Evolutionary conservation across 148 eudicot genomes (phyloP), one percentile per base, ranked within the genome.

Genomic region (Beta vulgaris): DNA sequence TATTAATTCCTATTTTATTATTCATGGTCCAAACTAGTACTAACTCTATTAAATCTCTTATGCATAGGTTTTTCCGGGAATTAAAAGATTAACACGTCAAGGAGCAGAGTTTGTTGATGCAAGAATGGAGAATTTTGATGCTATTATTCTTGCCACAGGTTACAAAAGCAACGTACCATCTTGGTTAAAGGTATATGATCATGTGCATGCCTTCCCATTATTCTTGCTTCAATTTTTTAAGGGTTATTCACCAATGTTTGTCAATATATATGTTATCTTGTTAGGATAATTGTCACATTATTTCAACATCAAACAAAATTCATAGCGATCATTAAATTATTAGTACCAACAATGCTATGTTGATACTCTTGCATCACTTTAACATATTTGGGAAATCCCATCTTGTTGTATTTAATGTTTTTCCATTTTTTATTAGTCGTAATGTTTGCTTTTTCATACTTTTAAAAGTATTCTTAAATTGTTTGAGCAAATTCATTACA

Each of bases 141-240:
- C 85, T 21, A 84, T 90, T 48, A 86, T 88, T 58, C 85, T 85
- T 36, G 96, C 96, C 7, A 91, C 96, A 0, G 96, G 96, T 40
- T 91, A 80, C 79, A 88, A 81, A 86, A 91, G 92, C 80, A 91
- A 91, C 64, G 90, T 88, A 46, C 86, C 96, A 26, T 76, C 74
- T 78, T 91, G 96, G 96, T 71, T 91, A 77, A 88, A 91, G 92
- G 95, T 88, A 72, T 31, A 6, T 12, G 26, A 39, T 9, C 43
- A 39, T 39, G 9, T 9, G 43, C n/a, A 25, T 51, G 7, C 6
- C 25, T 11, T 51, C 12, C 2, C 3, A 51, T 51, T 2, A 18
- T 19, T 51, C 23, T 15, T 58, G 35, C 49, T 26, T 19, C 31
- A 3, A 31, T 54, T n/a, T 11, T 51, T 51, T 42, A 68, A 15